Base-by-base conservation (phyloP, 164 flowering plant genomes). In the Brasenia schreberi region DNA sequence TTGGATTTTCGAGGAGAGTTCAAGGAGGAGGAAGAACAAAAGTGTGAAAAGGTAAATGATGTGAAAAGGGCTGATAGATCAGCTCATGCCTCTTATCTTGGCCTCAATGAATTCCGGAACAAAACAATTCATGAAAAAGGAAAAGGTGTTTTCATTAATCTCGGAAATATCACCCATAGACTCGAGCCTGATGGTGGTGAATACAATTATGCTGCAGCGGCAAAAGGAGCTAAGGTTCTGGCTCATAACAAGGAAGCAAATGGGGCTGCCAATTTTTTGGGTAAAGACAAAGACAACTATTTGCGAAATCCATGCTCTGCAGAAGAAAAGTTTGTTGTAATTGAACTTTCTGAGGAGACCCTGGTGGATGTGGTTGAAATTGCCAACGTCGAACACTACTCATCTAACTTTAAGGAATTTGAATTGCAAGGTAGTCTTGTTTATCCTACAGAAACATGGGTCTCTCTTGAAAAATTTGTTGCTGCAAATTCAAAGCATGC, bases 261-360 rank as follows among this genome's bases (percentile, higher is more conserved):
- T 74, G 97, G 97, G 65, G 93, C 93, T 18, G 76, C 72, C 65
- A 88, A 91, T 70, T 78, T 91, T 42, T 70, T 91, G 68, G 88
- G 82, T 44, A 81, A 77, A 64, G 91, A 91, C 75, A 79, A 83
- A 62, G 92, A 91, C 67, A 87, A 84, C 73, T 91, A 91, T 78
- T 77, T 90, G 33, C 75, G 89, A 65, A 90, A 90, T 70, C 91
- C 97, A 17, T 90, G 97, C 73, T 85, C 95, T n/a, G 89, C 75
- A 0, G 79, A 62, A 42, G 87, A 64, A 43, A 90, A 88, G 64
- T 88, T 73, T 81, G 87, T 88, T 59, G 78, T 88, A 7, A 77
- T 90, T 64, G 92, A 90, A 76, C 95, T 90, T 59, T 74, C 85
- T 11, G 95, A 87, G 68, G 95, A 90, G 70, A 90, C 93, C 33